Percentiles rank a stretch among this genome's conserved stretches.
phyloP scores from a whole-genome alignment of 257 asterid genomes.

The Solanum stenotomum region DNA sequence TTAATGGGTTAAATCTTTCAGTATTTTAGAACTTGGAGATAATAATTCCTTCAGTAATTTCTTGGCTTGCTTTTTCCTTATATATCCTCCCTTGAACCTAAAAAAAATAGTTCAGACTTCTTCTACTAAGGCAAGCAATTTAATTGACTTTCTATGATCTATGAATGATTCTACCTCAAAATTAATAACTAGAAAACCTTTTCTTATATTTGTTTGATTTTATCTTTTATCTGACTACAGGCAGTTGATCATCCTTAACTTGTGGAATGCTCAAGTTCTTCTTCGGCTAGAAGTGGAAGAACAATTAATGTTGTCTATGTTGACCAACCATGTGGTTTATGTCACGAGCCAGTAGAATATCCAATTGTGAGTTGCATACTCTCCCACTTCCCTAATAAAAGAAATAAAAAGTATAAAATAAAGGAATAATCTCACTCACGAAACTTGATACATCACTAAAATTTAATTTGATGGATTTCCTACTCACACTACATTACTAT shows the following conservation, averaged over 20 bases:
- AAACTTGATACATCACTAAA: too few relatives aligned
- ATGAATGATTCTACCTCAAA: not conserved
- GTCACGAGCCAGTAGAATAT: too few relatives aligned
- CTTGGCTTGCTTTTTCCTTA: not conserved
- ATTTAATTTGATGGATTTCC: too few relatives aligned
- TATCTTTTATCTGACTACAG: constrained; percentile 23
- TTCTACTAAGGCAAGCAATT: not conserved
- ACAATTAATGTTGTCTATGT: constrained; percentile 26
- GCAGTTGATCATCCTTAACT: constrained; percentile 99
- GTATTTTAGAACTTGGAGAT: not conserved
- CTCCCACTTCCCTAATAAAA: too few relatives aligned
- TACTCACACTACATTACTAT: too few relatives aligned
- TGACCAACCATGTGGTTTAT: constrained; percentile 26
- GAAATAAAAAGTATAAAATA: too few relatives aligned
- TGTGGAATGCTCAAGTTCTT: constrained; percentile 62
- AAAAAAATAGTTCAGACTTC: not conserved
- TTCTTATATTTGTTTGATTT: not conserved
- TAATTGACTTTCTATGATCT: not conserved
- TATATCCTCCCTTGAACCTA: not conserved
- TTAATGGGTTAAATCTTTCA: not conserved
- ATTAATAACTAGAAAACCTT: not conserved
- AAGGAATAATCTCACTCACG: too few relatives aligned
- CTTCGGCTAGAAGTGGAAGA: constrained; percentile 45
- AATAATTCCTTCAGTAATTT: not conserved
- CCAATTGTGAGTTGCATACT: too few relatives aligned